Evolutionary conservation across 805 yeast species (phyloP), one percentile per base, ranked within the genome.

Genomic region (Saccharomycopsis amapae): DNA sequence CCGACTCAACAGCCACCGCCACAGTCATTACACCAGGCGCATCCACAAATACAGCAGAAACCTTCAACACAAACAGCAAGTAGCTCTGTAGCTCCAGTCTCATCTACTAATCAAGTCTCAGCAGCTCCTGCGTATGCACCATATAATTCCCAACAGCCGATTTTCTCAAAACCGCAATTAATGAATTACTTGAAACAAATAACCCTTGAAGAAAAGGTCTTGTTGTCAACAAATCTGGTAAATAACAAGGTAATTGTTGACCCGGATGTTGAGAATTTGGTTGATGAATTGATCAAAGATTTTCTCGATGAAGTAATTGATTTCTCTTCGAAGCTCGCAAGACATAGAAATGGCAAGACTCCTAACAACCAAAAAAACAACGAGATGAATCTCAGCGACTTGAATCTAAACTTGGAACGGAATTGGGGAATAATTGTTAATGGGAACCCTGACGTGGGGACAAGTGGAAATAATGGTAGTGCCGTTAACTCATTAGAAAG

Each of bases 341-440:
- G 48, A n/a, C 51, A 50, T 33, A 15, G 53, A 12, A 15, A 10
- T 30, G 20, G 35, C 15, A 39, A 39, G 35, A 23, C 13, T 13
- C 10, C 26, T 12, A 6, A 10, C 6, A 22, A 38, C 12, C 42
- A 34, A 7, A 40, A 37, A 4, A 42, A 40, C 3, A 44, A 35
- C 12, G 35, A 47, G 20, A 18, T 50, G 10, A 15, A 28, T 10
- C 35, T 47, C 17, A 22, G 22, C 3, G 53, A 50, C 31, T 40
- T 50, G 32, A 50, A 47, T 25, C 33, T 50, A 33, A 50, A 50
- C 35, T 31, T 50, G 20, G 53, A 50, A 24, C 17, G 53, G 19
- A 50, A 50, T 31, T 50, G 53, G 53, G 53, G 53, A 2, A 47
- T 50, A 10, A 7, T 23, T 2, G 51, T 42, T 17, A 44, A 48